Conservation (phyloP, 2,329 filamentous ascomycete species). For the Venturia asperata region DNA sequence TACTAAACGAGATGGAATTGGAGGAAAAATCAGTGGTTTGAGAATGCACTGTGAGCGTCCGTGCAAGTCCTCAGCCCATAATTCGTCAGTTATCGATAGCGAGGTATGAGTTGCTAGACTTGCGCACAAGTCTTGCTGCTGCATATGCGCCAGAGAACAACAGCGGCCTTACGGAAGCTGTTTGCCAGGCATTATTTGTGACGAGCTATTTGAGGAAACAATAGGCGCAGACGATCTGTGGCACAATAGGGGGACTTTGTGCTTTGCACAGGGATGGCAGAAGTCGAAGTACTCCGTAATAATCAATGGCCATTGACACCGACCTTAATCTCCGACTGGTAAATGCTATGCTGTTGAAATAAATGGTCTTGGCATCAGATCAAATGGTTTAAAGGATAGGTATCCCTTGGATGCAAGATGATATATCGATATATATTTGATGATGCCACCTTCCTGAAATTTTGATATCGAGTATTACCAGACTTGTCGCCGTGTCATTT, state of each 20-base stretch:
- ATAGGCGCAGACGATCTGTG: background rate
- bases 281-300: background rate
- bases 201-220: background rate
- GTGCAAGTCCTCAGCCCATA: background rate
- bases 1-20: background rate
- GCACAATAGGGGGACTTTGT: background rate
- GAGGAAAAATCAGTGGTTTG: background rate
- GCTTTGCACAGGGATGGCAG: background rate
- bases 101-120: background rate
- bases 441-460: no score
- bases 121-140: background rate
- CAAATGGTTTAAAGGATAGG: background rate
- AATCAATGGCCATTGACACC: background rate
- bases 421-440: background rate
- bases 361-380: background rate
- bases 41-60: background rate
- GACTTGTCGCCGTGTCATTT: no score
- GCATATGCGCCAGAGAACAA: conserved; percentile 8
- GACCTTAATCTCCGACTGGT: background rate
- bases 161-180: background rate
- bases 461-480: background rate
- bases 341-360: background rate
- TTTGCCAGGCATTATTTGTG: background rate
- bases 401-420: no score
- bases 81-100: background rate